phyloP scores from a whole-genome alignment of 2,329 filamentous ascomycete genomes.

The Alternaria metachromatica region DNA sequence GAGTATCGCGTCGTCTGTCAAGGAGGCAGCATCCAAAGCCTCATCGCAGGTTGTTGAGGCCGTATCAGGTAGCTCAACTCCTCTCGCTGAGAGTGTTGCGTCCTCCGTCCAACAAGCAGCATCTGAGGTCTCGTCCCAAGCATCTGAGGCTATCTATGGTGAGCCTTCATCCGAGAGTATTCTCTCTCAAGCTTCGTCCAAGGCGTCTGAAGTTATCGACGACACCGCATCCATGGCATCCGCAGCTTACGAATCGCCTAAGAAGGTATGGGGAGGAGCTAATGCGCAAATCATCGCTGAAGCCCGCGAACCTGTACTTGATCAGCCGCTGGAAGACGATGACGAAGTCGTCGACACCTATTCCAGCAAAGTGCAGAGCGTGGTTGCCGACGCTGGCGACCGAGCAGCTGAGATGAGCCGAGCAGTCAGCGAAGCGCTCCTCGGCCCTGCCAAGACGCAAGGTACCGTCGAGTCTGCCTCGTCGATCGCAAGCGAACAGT shows the following conservation, averaged over 20 bases:
- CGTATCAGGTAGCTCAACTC: conserved; percentile 37
- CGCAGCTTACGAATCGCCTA: conserved; percentile 42
- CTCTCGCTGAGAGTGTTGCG: conserved; percentile 40
- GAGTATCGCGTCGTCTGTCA: conserved; percentile 46
- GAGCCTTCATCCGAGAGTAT: conserved; percentile 22
- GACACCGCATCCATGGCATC: conserved; percentile 30
- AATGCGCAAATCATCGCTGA: conserved; percentile 60
- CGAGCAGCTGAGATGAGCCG: conserved; percentile 61
- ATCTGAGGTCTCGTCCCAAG: conserved; percentile 37
- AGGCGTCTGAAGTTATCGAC: conserved; percentile 27
- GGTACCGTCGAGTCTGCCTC: conserved; percentile 58
- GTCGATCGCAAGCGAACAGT: conserved; percentile 63
- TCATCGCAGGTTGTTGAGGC: conserved; percentile 38
- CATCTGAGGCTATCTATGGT: conserved; percentile 32
- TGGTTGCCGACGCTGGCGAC: conserved; percentile 61
- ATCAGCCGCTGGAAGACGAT: conserved; percentile 59
- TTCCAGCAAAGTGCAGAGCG: conserved; percentile 59
- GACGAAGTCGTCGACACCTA: conserved; percentile 54
- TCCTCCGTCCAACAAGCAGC: conserved; percentile 48
- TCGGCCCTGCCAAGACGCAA: conserved; percentile 55
- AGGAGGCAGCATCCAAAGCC: conserved; percentile 45
- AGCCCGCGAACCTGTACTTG: conserved; percentile 54
- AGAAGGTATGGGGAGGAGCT: conserved; percentile 62
- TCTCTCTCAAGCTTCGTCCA: conserved; percentile 35
- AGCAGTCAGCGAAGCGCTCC: conserved; percentile 63